These are phyloP conservation scores for Backusella tarrabulga DNA, from an alignment of 192 early-diverging fungal species.

Conservation along the genomic window DNA sequence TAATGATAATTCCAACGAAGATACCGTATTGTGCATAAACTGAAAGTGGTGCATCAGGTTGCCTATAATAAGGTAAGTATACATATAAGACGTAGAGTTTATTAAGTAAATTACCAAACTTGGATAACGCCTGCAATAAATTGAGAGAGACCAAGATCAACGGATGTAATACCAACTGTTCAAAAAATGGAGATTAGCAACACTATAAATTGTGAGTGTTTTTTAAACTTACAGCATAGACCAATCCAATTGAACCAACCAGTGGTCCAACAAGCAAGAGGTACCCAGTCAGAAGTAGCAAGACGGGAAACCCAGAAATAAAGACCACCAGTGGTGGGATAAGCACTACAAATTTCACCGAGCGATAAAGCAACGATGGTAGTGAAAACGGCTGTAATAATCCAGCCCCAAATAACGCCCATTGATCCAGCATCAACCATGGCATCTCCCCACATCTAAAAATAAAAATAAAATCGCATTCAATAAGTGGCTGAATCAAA, in stretches of 20 bases:
- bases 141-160: conserved; percentile 49
- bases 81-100: neutral
- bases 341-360: conserved; percentile 55
- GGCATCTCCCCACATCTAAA: conserved; percentile 41
- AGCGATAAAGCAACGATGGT: conserved; percentile 44
- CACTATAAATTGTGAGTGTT: neutral
- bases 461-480: neutral
- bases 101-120: conserved; percentile 18
- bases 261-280: conserved; percentile 51
- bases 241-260: conserved; percentile 55
- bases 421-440: conserved; percentile 48
- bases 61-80: conserved; percentile 20
- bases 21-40: conserved; percentile 50
- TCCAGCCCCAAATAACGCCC: conserved; percentile 54
- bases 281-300: conserved; percentile 45
- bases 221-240: conserved; percentile 32
- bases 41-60: conserved; percentile 24
- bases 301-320: conserved; percentile 55
- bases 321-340: conserved; percentile 48
- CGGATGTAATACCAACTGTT: conserved; percentile 37
- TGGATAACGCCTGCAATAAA: conserved; percentile 45
- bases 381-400: conserved; percentile 45
- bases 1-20: conserved; percentile 49
- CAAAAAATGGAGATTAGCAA: neutral
- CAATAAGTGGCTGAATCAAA: neutral